Percentiles rank a stretch among this genome's conserved stretches.
phyloP scores from a whole-genome alignment of 306 rosid species.

The Urtica urens region DNA sequence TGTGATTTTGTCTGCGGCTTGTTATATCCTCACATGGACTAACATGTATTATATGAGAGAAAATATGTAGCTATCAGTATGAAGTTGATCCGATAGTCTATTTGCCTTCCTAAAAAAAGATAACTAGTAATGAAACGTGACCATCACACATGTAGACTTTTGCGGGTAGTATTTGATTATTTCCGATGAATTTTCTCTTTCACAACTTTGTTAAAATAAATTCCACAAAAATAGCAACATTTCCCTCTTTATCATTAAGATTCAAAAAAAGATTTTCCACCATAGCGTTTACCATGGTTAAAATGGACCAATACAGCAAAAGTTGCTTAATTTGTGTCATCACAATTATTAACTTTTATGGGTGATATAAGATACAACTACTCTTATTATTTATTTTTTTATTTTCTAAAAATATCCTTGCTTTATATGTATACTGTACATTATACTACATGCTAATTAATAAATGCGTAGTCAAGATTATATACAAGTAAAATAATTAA shows the following conservation, averaged over 20 bases:
- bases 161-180: background rate
- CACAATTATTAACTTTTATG: too few species aligned
- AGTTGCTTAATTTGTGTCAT: too few species aligned
- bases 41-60: conserved; percentile 12
- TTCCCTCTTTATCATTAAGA: background rate
- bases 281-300: background rate
- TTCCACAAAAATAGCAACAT: background rate
- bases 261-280: background rate
- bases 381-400: too few species aligned
- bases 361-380: too few species aligned
- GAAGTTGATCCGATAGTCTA: conserved; percentile 15
- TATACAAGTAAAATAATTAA: too few species aligned
- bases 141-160: conserved; percentile 11
- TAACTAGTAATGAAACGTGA: conserved; percentile 5
- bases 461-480: too few species aligned
- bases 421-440: too few species aligned
- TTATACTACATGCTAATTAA: too few species aligned
- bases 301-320: background rate
- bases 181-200: conserved; percentile 8
- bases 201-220: background rate
- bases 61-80: conserved; percentile 18
- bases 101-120: conserved; percentile 11
- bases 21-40: conserved; percentile 13
- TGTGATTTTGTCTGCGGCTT: background rate
- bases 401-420: too few species aligned